Evolutionary conservation across 305 asterid species (phyloP), one percentile per base, ranked within the genome.

Genomic region (Lippia alba): DNA sequence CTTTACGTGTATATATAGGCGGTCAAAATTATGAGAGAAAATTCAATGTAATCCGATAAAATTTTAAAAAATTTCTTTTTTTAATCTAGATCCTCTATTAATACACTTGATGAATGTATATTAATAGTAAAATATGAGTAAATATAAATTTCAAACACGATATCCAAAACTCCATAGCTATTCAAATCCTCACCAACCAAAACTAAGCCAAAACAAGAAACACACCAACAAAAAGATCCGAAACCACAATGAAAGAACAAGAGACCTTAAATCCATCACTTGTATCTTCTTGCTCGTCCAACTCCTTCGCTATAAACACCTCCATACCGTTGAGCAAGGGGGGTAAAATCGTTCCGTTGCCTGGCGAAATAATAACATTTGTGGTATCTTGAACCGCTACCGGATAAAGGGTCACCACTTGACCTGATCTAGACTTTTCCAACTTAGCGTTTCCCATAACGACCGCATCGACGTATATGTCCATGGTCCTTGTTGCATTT

Each of bases 321-420:
- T 66, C 71, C 61, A 66, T 51, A 16, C 14, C 71, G 18, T 34
- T 51, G 18, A 66, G 50, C 50, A 66, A 6, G 0, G 71, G 71
- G 1, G 71, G 61, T 11, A 66, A 12, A 6, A 51, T 1, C 7
- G 71, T 66, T 51, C 71, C 61, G 11, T 66, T 66, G 0, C 50
- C 69, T 5, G 71, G 61, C 16, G 61, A 66, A 36, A 66, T 17
- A 5, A 61, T 66, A 1, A 66, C 19, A 15, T 66, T 33, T 3
- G 19, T 36, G 2, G 12, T 18, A 17, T 30, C 61, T 50, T 66
- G 71, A 11, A 66, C 71, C 61, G 36, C 6, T 3, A 66, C 6
- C 0, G 71, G 71, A 33, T 66, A 66, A 1, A 66, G 0, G 12
- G 71, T 51, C 16, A 65, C 33, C 12, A 65, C 70, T 50, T 65